Evolutionary conservation across 2,329 filamentous ascomycete genomes (phyloP), one percentile per base, ranked within the genome.

Genomic region (Talaromyces piceae): DNA sequence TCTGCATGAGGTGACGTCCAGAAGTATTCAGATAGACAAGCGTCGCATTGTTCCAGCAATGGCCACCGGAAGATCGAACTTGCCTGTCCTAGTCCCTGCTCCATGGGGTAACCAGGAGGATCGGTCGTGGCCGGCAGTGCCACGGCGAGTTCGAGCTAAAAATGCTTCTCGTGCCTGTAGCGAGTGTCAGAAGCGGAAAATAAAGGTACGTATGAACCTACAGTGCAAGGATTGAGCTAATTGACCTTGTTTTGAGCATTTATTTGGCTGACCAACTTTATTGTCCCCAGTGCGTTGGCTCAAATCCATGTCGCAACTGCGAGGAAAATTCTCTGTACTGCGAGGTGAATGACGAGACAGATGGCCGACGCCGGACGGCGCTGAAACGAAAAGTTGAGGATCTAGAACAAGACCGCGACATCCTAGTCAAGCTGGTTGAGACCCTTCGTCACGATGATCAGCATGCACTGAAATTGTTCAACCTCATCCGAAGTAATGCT

Each of bases 401-500:
- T 22, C 31, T 53, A 23, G 51, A 53, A 31, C 51, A 53, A 33
- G 51, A 53, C 27, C 51, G 51, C 25, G 30, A 53, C 11, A 20
- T 53, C 5, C 26, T 53, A 9, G 18, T 53, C 6, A 47, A 43
- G 6, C 27, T 53, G 18, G 47, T 53, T n/a, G 51, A 49, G 27
- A 47, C 46, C 4, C 46, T 53, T 22, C 41, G 51, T n/a, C 41
- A 46, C 37, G 47, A 57, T 12, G 41, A 51, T 22, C 47, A 46
- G 18, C 52, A 54, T n/a, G 46, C 54, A n/a, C 43, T 31, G 6
- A 54, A 58, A 27, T 31, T 65, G 6, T 47, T 62, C 20, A 52
- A 57, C 16, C 49, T 63, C 3, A 61, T 64, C 49, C 59, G 57
- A 22, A 57, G 52, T 16, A 57, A 63, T 56, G 57, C 56, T 2